These are phyloP conservation scores for Volvox reticuliferus DNA, from an alignment of 139 green algal species.

Conservation along the genomic window DNA sequence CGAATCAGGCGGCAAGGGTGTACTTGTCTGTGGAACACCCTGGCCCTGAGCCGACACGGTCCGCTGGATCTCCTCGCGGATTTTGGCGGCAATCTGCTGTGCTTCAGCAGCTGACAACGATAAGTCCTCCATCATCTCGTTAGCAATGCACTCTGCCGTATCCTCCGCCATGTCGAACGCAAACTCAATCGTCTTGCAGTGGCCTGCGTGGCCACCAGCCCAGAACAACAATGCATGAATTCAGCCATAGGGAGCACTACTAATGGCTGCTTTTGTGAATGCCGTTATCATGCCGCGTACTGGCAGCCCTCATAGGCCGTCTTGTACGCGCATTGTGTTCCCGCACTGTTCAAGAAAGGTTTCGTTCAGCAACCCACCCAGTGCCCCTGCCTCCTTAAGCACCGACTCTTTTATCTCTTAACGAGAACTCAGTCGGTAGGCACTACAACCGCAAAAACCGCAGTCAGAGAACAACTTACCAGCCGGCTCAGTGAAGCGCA, in stretches of 20 bases:
- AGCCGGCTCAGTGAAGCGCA: slow-evolving; percentile 79
- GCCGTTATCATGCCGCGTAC: no score
- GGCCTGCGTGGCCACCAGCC: not conserved
- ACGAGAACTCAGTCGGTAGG: no score
- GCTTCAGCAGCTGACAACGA: slow-evolving; percentile 80
- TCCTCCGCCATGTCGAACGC: slow-evolving; percentile 90
- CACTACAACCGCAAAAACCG: no score
- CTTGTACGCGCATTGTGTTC: no score
- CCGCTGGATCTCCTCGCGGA: slow-evolving; percentile 65
- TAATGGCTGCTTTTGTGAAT: no score
- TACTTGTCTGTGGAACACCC: not conserved
- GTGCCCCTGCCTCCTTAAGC: no score
- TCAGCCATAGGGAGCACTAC: no score
- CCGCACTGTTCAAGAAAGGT: no score
- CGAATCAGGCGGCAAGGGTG: not conserved
- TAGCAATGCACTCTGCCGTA: slow-evolving; percentile 88
- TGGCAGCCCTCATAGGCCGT: no score
- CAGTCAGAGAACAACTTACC: slow-evolving; percentile 42
- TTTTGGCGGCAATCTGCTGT: slow-evolving; percentile 68
- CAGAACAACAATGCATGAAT: no score
- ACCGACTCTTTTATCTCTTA: no score
- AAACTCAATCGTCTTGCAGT: slow-evolving; percentile 94
- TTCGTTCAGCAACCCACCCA: no score
- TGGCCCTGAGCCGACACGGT: not conserved
- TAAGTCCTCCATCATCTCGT: slow-evolving; percentile 97